These are phyloP conservation scores for Fragaria nilgerrensis DNA, from an alignment of 306 rosid genomes.

Conservation along the genomic window DNA sequence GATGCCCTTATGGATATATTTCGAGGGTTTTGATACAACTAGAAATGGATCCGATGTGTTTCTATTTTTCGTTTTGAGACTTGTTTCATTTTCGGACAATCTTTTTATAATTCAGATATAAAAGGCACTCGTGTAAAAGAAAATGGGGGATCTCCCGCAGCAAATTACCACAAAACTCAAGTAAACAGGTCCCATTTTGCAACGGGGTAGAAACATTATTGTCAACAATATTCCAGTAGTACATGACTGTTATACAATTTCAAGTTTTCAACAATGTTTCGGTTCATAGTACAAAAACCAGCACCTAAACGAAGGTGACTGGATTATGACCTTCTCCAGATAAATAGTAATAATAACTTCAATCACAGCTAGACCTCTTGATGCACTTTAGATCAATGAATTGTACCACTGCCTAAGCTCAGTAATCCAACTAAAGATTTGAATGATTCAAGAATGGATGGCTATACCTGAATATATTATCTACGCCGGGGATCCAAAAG, in stretches of 20 bases:
- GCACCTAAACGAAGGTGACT: slow-evolving; percentile 31
- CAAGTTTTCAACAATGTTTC: slow-evolving; percentile 16
- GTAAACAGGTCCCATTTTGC: background rate
- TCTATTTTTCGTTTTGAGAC: no score
- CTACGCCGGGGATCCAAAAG: slow-evolving; percentile 33
- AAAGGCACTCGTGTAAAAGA: no score
- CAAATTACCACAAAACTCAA: background rate
- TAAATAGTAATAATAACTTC: slow-evolving; percentile 23
- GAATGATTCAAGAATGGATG: slow-evolving; percentile 22
- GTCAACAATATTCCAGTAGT: slow-evolving; percentile 14
- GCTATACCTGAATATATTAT: slow-evolving; percentile 44
- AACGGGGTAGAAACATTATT: slow-evolving; percentile 8
- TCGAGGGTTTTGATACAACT: no score
- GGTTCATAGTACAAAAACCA: slow-evolving; percentile 17
- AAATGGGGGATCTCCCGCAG: no score
- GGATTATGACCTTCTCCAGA: slow-evolving; percentile 26
- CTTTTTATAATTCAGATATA: no score
- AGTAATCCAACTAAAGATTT: slow-evolving; percentile 37
- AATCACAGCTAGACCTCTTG: slow-evolving; percentile 34
- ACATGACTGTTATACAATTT: slow-evolving; percentile 9
- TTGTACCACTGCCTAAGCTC: slow-evolving; percentile 48
- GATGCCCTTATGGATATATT: no score
- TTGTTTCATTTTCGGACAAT: no score
- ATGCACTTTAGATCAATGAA: slow-evolving; percentile 48
- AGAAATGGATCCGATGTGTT: no score